Evolutionary conservation across 345 rosid genomes (phyloP), one percentile per base, ranked within the genome.

Genomic region (Abelmoschus esculentus): DNA sequence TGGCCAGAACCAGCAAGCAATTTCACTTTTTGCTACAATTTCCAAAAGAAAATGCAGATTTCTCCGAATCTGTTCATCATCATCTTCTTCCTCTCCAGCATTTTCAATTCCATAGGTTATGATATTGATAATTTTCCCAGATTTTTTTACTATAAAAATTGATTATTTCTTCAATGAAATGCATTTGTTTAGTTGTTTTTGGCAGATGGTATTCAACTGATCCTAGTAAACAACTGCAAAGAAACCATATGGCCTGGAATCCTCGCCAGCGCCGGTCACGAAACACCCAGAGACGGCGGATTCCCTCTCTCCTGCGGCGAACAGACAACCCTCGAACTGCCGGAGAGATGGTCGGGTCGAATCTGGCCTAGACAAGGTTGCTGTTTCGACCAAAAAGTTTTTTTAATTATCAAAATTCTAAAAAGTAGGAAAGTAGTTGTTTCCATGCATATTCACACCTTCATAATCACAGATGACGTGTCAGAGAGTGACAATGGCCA

Each of bases 351-450:
- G 87, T 83, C 87, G 0, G 87, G 78, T 32, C 77, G 89, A 76
- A 77, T 83, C 59, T 85, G 89, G 89, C 81, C 84, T 1, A 75
- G 86, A 73, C 79, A 79, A 53, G 88, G 83, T 52, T 85, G 88
- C 34, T 74, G 76, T 34, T 85, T 85, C 31, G 82, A 82, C 49
- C 52, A 75, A 17, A 74, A n/a, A n/a, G n/a, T n/a, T n/a, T n/a
- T n/a, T n/a, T n/a, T 81, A 88, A 34, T 34, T 34, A 34, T 34
- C 38, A 34, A 34, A 34, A 34, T 34, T 34, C 38, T 34, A 34
- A 7, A 34, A 34, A 34, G 7, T 34, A 34, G 38, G 38, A 34
- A 34, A 34, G 1, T 5, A 34, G 38, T 34, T 34, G 38, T 34
- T 34, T 34, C 4, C 38, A 34, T 34, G 32, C 32, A 31, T 31